phyloP scores from a whole-genome alignment of 2,329 filamentous ascomycete species.

The Aureobasidium musti region DNA sequence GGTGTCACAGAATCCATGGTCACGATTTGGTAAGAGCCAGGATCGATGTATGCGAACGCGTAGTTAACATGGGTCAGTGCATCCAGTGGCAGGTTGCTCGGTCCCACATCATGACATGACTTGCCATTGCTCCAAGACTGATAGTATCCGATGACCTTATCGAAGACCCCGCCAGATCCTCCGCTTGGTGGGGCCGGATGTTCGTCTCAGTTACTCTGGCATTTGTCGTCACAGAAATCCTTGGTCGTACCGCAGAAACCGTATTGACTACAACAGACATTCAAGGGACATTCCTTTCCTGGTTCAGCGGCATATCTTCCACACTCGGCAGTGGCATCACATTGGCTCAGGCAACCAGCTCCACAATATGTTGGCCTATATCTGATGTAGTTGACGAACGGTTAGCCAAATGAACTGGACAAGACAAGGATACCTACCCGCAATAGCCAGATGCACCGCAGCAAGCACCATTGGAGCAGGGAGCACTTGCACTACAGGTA shows the following conservation, averaged over 20 bases:
- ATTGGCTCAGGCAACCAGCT: constrained; percentile 1
- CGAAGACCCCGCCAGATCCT: neutral
- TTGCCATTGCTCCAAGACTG: neutral
- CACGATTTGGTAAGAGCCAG: constrained; percentile 35
- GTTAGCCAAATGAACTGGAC: too few species aligned
- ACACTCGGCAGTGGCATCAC: constrained; percentile 21
- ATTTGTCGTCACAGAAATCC: constrained; percentile 5
- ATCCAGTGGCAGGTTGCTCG: neutral
- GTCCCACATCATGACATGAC: neutral
- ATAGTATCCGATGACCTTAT: constrained; percentile 25
- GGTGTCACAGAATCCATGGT: constrained; percentile 36
- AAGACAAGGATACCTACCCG: too few species aligned
- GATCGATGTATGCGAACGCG: constrained; percentile 49
- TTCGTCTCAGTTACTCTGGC: neutral
- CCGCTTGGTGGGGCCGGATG: neutral
- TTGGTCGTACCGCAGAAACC: constrained; percentile 28
- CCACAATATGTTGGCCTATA: neutral
- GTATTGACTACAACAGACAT: constrained; percentile 21
- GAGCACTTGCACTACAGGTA: too few species aligned
- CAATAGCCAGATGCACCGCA: neutral
- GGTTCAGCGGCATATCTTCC: neutral
- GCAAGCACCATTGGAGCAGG: too few species aligned
- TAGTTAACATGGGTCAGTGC: constrained; percentile 38
- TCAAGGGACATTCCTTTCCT: constrained; percentile 16
- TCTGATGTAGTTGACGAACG: too few species aligned